These are phyloP conservation scores for Dryas drummondii DNA, from an alignment of 306 rosid species.

Conservation along the genomic window DNA sequence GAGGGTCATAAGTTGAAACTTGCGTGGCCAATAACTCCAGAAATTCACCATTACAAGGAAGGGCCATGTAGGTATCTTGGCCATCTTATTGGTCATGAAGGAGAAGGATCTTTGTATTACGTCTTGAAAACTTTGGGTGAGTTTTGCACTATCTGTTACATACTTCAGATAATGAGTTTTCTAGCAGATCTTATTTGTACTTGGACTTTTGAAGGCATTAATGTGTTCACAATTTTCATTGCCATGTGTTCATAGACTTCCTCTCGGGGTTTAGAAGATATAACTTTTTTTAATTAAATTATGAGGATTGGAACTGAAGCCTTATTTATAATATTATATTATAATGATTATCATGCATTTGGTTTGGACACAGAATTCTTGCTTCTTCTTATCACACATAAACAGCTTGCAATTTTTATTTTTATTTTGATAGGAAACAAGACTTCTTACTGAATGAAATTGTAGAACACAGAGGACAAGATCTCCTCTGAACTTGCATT, in stretches of 20 bases:
- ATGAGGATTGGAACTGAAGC: not conserved
- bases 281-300: not conserved
- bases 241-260: not conserved
- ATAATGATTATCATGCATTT: not conserved
- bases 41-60: conserved; percentile 77
- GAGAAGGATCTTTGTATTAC: conserved; percentile 91
- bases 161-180: conserved; percentile 24
- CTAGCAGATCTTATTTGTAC: conserved; percentile 9
- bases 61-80: conserved; percentile 95
- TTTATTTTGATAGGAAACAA: no score
- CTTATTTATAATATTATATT: not conserved
- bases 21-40: conserved; percentile 89
- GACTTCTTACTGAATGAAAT: no score
- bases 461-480: no score
- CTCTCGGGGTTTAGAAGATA: not conserved
- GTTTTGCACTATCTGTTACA: conserved; percentile 39
- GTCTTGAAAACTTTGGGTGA: conserved; percentile 89
- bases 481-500: not conserved
- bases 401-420: not conserved
- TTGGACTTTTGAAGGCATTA: not conserved
- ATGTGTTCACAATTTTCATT: not conserved
- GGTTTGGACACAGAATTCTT: not conserved
- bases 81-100: conserved; percentile 98
- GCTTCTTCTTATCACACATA: not conserved
- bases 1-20: conserved; percentile 80